A percentile compares a stretch with the other conserved stretches of the same genome.
These are phyloP conservation scores for Phytopythium kandeliae DNA, from an alignment of 352 stramenopile genomes.

Conservation along the genomic window DNA sequence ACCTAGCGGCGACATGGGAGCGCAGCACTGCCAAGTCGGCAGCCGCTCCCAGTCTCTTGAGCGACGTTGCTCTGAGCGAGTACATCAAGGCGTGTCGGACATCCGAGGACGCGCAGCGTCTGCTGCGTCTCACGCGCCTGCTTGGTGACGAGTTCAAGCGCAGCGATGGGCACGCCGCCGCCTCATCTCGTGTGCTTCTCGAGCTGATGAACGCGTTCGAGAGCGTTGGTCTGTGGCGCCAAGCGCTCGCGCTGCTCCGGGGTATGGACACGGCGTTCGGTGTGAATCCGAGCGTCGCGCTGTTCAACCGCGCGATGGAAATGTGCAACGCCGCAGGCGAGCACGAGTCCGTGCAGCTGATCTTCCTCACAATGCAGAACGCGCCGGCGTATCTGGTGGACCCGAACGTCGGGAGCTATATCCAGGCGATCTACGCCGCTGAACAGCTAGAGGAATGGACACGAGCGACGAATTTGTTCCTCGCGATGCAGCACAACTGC, in stretches of 20 bases:
- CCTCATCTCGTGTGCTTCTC: slow-evolving; percentile 24
- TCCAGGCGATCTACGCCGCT: slow-evolving; percentile 67
- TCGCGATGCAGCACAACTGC: slow-evolving; percentile 66
- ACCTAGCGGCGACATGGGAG: slow-evolving; percentile 10
- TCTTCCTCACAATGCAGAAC: slow-evolving; percentile 69
- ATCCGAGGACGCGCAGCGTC: slow-evolving; percentile 22
- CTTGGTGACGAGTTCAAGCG: slow-evolving; percentile 33
- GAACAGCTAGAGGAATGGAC: slow-evolving; percentile 69
- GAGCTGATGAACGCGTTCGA: slow-evolving; percentile 49
- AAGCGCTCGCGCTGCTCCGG: slow-evolving; percentile 40
- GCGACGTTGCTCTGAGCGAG: slow-evolving; percentile 26
- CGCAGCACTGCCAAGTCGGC: background rate
- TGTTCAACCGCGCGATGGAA: slow-evolving; percentile 57
- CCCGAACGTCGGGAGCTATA: slow-evolving; percentile 53
- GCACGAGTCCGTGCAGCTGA: slow-evolving; percentile 43
- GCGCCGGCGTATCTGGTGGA: slow-evolving; percentile 33
- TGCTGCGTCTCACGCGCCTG: slow-evolving; percentile 23
- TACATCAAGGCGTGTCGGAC: slow-evolving; percentile 34
- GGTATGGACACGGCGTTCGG: slow-evolving; percentile 35
- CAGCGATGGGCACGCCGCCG: slow-evolving; percentile 3
- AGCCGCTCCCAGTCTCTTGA: slow-evolving; percentile 13
- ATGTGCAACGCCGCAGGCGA: slow-evolving; percentile 58
- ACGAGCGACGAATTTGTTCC: slow-evolving; percentile 55
- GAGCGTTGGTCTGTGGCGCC: slow-evolving; percentile 35
- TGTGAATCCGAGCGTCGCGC: slow-evolving; percentile 28